Percentiles rank a stretch among this genome's conserved stretches.
These are phyloP conservation scores for Leavenworthia alabamica DNA, from an alignment of 345 rosid species.

Conservation along the genomic window DNA sequence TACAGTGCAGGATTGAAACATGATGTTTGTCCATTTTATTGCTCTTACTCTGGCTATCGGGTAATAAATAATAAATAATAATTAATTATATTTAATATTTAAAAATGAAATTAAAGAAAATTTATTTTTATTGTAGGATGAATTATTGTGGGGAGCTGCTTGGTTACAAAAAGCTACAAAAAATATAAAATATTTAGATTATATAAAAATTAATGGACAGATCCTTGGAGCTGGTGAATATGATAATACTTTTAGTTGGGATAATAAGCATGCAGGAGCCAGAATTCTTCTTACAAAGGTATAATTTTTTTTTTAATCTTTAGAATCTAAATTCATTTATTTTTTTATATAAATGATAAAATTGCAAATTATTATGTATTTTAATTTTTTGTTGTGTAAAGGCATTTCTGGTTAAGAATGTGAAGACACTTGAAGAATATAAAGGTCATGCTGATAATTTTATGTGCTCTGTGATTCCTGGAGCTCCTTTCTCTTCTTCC, in stretches of 20 bases:
- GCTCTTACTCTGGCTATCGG: slow-evolving; percentile 62
- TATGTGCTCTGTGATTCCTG: slow-evolving; percentile 81
- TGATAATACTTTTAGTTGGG: slow-evolving; percentile 67
- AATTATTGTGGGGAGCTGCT: slow-evolving; percentile 81
- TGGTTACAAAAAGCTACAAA: slow-evolving; percentile 77
- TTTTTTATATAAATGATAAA: too few relatives aligned
- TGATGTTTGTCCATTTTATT: slow-evolving; percentile 77
- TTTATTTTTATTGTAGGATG: too few relatives aligned
- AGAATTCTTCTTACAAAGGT: slow-evolving; percentile 66
- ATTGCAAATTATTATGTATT: too few relatives aligned
- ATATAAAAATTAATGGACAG: slow-evolving; percentile 59
- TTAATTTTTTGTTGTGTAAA: not conserved
- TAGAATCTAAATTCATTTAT: too few relatives aligned
- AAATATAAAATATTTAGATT: slow-evolving; percentile 39
- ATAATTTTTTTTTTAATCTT: too few relatives aligned
- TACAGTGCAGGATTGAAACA: slow-evolving; percentile 48
- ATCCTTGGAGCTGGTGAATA: slow-evolving; percentile 25
- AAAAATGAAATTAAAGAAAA: too few relatives aligned
- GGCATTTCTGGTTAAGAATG: slow-evolving; percentile 72
- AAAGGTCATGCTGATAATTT: slow-evolving; percentile 89
- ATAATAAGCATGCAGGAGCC: slow-evolving; percentile 67
- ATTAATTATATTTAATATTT: too few relatives aligned
- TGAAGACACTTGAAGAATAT: slow-evolving; percentile 69
- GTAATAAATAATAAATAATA: too few relatives aligned
- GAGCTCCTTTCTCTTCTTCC: slow-evolving; percentile 51